Percentiles rank a stretch among this genome's conserved stretches.
Evolutionary conservation across 768 basidiomycete species (phyloP).

Genomic region (Auriscalpium microsporum): DNA sequence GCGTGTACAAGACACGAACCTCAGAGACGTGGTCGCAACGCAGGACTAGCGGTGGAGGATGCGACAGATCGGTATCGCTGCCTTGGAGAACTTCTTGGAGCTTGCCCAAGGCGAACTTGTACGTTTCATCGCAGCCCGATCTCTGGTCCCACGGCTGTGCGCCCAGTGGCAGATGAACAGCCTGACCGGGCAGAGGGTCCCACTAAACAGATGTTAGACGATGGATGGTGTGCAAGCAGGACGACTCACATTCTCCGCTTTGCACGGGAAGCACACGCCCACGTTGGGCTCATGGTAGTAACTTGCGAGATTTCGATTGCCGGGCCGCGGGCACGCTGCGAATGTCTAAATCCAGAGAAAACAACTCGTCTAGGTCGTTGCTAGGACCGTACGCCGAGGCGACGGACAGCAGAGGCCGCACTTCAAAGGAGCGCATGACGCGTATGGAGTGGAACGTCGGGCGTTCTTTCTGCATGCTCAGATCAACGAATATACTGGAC

Average conservation of each 20-base stretch:
- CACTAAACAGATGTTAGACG: conserved; percentile 16
- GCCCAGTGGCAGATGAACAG: conserved; percentile 36
- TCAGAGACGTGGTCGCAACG: conserved; percentile 11
- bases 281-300: conserved; percentile 57
- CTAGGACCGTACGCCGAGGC: conserved; percentile 45
- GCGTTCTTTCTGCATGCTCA: conserved; percentile 31
- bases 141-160: conserved; percentile 31
- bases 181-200: conserved; percentile 39
- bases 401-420: conserved; percentile 50
- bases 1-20: background rate
- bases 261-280: conserved; percentile 44
- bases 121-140: conserved; percentile 32
- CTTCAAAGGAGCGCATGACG: conserved; percentile 47
- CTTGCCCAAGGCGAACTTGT: conserved; percentile 43
- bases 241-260: conserved; percentile 35
- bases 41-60: conserved; percentile 19
- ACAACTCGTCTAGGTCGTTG: conserved; percentile 38
- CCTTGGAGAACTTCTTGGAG: conserved; percentile 46
- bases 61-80: conserved; percentile 10
- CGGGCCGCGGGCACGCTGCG: conserved; percentile 38
- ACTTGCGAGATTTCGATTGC: conserved; percentile 48
- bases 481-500: background rate
- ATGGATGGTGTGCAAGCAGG: conserved; percentile 1
- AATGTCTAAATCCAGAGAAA: conserved; percentile 46
- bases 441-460: conserved; percentile 50